These are phyloP conservation scores for Pseudomassariella vexata DNA, from an alignment of 2,329 filamentous ascomycete genomes.

Conservation along the genomic window DNA sequence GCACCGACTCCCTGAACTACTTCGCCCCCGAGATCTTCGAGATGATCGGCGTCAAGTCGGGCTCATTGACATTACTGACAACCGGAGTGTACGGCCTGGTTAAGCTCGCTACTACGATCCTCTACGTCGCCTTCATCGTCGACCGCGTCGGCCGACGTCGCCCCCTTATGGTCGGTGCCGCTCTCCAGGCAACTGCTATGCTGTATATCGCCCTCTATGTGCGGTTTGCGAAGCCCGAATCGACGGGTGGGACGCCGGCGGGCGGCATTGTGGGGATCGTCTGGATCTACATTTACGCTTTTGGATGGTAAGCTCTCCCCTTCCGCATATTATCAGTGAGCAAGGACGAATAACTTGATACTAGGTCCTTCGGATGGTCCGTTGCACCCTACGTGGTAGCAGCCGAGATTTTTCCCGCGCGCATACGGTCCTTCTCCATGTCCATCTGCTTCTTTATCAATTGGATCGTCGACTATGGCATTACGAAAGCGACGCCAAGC, in stretches of 20 bases:
- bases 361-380: constrained; percentile 18
- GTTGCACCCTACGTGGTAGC: constrained; percentile 21
- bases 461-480: constrained; percentile 26
- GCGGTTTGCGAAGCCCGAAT: constrained; percentile 25
- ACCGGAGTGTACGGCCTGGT: constrained; percentile 30
- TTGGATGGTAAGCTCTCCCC: constrained; percentile 17
- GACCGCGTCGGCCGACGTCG: constrained; percentile 25
- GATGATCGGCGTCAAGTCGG: constrained; percentile 28
- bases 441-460: constrained; percentile 23
- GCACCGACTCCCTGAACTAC: constrained; percentile 33
- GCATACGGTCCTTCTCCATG: constrained; percentile 24
- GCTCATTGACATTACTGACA: constrained; percentile 26
- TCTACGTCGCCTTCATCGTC: constrained; percentile 26
- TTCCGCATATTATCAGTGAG: constrained; percentile 11
- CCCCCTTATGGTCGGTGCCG: constrained; percentile 23
- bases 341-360: not conserved
- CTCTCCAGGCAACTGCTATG: constrained; percentile 23
- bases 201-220: constrained; percentile 27
- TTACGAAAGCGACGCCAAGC: constrained; percentile 24
- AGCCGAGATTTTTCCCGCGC: constrained; percentile 26
- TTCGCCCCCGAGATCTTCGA: constrained; percentile 32
- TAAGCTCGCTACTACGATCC: constrained; percentile 23
- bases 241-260: constrained; percentile 25
- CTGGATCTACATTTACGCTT: constrained; percentile 24
- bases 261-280: constrained; percentile 34